Conservation (phyloP, 768 basidiomycete genomes). For the Hygrocybe coccinea region DNA sequence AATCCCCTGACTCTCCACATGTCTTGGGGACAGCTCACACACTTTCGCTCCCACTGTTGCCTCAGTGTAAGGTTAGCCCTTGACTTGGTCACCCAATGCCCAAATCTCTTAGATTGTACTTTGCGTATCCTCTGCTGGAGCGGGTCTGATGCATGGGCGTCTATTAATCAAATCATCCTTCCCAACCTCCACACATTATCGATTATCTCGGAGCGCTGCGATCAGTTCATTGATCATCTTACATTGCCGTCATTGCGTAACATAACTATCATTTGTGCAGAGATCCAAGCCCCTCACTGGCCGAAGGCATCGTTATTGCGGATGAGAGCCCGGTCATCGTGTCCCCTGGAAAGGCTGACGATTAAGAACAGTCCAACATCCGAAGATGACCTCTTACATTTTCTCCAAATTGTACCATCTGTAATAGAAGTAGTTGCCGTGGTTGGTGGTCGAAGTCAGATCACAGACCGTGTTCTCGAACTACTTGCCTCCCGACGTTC, state of each 20-base stretch:
- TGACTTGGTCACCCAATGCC: not conserved
- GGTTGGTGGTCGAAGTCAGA: not conserved
- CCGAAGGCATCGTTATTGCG: not conserved
- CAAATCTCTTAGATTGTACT: not conserved
- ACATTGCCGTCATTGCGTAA: not conserved
- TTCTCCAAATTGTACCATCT: not conserved
- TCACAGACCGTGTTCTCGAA: not conserved
- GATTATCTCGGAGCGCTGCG: not conserved
- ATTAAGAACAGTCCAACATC: not conserved
- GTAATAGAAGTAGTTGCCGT: not conserved
- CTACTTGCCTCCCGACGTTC: not conserved
- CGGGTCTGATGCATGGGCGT: not conserved
- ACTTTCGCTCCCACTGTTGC: not conserved
- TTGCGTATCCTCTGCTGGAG: not conserved
- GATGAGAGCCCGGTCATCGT: not conserved
- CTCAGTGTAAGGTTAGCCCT: not conserved
- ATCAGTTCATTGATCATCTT: not conserved
- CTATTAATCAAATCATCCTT: not conserved
- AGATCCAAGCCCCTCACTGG: not conserved
- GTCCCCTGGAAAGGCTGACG: not conserved
- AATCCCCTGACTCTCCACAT: not conserved
- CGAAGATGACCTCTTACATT: not conserved
- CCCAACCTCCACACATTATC: not conserved
- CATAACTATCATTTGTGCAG: not conserved
- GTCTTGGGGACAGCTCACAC: not conserved